phyloP scores from a whole-genome alignment of 495 filamentous ascomycete species.

The Mytilinidion resinicola region DNA sequence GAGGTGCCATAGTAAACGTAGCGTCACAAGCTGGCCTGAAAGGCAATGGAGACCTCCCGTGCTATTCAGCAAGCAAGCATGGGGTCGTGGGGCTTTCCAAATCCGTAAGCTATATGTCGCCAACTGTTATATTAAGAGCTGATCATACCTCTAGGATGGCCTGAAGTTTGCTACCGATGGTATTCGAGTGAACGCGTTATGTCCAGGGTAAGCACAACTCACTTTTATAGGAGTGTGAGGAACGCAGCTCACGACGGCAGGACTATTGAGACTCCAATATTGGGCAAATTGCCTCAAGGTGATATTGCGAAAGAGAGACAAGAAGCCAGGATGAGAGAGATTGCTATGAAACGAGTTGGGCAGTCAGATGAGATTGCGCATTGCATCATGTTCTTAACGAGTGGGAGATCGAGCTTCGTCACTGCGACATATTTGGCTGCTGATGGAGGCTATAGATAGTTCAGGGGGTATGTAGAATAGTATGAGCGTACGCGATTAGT shows the following conservation, averaged over 20 bases:
- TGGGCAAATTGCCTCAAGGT: neutral
- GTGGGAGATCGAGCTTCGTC: neutral
- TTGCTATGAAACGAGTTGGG: neutral
- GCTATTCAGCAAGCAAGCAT: neutral
- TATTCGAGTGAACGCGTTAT: neutral
- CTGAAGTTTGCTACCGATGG: neutral
- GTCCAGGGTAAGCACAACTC: neutral
- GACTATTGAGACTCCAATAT: neutral
- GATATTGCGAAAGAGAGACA: neutral
- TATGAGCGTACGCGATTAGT: no score
- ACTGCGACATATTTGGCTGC: neutral
- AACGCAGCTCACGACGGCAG: neutral
- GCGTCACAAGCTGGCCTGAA: neutral
- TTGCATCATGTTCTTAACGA: neutral
- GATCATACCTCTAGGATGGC: neutral
- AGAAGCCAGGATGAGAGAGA: neutral
- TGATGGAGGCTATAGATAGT: neutral
- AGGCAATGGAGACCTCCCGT: neutral
- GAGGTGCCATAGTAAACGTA: neutral
- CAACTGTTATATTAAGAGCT: neutral
- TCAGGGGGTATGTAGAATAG: no score
- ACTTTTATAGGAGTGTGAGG: neutral
- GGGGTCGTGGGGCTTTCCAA: neutral
- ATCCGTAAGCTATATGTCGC: neutral
- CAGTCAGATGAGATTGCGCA: neutral